Evolutionary conservation across 1,139 yeast species (phyloP), one percentile per base, ranked within the genome.

Genomic region (Arxiozyma bovina): DNA sequence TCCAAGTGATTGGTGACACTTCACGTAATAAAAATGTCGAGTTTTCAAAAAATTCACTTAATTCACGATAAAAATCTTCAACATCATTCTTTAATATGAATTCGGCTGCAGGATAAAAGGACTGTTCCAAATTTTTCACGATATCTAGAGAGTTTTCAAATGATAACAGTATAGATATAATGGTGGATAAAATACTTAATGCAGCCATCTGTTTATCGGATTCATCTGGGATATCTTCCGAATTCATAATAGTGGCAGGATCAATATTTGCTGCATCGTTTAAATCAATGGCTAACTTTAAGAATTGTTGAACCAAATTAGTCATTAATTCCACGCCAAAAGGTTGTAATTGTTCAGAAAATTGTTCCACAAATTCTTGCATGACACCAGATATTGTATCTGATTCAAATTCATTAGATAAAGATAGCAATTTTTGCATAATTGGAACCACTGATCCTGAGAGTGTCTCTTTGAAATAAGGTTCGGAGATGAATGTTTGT

Each of bases 281-380:
- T 48, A 88, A 72, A 61, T 90, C 97, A 45, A 74, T 72, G 1
- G 89, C 83, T 45, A 90, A 71, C 63, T 87, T 79, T 77, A 89
- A 71, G 63, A 90, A 85, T 68, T 91, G 97, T 57, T 84, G 86
- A 34, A 85, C 83, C 62, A 93, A 74, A 64, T 86, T 90, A 45
- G 77, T 78, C 79, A 91, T 89, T 63, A 93, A 76, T 61, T 88
- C 94, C 47, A 87, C 83, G 9, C 98, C 96, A 71, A 91, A 93
- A 38, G 99, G 98, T 61, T 91, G 94, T 60, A 93, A 75, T 70
- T 91, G 96, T 61, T 84, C 88, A 4, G 96, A 79, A 69, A 86
- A 93, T 55, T 80, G 82, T 65, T 91, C 97, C 25, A 93, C 98
- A 68, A 95, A 85, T 63, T 91, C 97, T 73, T 93, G 98, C 87